phyloP scores from a whole-genome alignment of 305 asterid species.

The Coffea humblotiana region DNA sequence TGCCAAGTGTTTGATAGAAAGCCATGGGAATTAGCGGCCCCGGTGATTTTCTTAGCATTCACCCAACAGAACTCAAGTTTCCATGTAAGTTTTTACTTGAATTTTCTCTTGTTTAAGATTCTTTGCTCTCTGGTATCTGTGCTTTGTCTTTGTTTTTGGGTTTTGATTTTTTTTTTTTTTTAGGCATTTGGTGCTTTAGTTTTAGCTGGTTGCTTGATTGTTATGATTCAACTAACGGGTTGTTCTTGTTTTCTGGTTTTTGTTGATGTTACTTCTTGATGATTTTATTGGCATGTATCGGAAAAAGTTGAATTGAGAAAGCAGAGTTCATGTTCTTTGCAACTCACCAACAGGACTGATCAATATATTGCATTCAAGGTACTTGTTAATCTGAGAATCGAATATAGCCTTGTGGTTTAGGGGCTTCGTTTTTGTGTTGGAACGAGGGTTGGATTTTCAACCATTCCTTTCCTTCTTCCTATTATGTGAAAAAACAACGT shows the following conservation, averaged over 20 bases:
- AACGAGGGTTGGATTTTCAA: neutral
- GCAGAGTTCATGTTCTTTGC: conserved; percentile 78
- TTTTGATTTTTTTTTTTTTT: neutral
- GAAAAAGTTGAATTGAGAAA: conserved; percentile 73
- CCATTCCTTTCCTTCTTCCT: no score
- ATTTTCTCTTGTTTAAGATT: neutral
- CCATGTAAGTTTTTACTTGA: conserved; percentile 51
- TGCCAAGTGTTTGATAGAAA: neutral
- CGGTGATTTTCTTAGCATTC: conserved; percentile 68
- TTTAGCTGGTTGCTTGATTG: conserved; percentile 6
- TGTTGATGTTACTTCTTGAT: conserved; percentile 2
- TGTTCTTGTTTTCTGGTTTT: neutral
- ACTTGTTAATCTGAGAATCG: conserved; percentile 2
- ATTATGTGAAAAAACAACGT: no score
- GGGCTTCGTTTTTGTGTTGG: neutral
- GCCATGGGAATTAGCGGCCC: conserved; percentile 41
- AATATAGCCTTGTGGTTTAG: neutral
- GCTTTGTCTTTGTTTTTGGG: neutral
- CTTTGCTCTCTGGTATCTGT: conserved; percentile 5
- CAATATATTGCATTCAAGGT: conserved; percentile 81
- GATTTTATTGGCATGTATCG: conserved; percentile 5
- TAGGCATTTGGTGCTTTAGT: neutral
- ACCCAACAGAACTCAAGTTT: conserved; percentile 77
- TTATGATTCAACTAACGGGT: conserved; percentile 2
- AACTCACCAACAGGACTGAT: conserved; percentile 76